These are phyloP conservation scores for Suillus cothurnatus DNA, from an alignment of 768 basidiomycete species.

Conservation along the genomic window DNA sequence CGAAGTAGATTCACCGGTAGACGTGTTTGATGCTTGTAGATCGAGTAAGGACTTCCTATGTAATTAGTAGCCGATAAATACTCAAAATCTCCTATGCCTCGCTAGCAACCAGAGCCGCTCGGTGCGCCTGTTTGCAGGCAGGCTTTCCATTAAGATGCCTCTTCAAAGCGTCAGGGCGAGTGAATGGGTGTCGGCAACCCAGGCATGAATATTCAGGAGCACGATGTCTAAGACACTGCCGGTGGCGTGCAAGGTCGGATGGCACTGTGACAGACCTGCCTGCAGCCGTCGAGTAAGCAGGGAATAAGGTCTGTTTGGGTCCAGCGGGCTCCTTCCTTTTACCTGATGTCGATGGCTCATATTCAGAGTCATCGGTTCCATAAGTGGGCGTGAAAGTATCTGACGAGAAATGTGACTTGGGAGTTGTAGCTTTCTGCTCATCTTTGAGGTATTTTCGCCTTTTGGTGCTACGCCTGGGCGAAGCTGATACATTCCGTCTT, in stretches of 20 bases:
- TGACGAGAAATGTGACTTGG: not conserved
- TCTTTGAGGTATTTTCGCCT: constrained; percentile 9
- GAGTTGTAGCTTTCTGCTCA: not conserved
- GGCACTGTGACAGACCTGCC: constrained; percentile 29
- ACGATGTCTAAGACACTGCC: constrained; percentile 31
- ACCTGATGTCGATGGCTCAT: not conserved
- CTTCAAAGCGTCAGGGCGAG: constrained; percentile 35
- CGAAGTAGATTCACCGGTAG: not conserved
- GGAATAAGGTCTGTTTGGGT: constrained; percentile 20
- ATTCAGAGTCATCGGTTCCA: not conserved
- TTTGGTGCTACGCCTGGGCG: constrained; percentile 8
- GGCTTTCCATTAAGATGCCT: constrained; percentile 33
- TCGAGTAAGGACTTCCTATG: not conserved
- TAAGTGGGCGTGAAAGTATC: too few relatives aligned
- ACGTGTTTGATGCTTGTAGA: not conserved
- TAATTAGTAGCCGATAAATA: not conserved
- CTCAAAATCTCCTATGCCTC: not conserved
- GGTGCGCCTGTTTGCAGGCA: constrained; percentile 28
- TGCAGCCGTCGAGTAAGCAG: constrained; percentile 27
- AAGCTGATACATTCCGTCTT: not conserved
- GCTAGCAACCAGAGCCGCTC: constrained; percentile 13
- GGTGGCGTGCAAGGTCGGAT: constrained; percentile 32
- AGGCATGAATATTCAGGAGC: constrained; percentile 24
- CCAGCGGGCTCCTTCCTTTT: not conserved
- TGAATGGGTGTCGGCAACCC: constrained; percentile 30